Conservation (phyloP, 768 basidiomycete genomes). For the Nevesoporus exiguus region DNA sequence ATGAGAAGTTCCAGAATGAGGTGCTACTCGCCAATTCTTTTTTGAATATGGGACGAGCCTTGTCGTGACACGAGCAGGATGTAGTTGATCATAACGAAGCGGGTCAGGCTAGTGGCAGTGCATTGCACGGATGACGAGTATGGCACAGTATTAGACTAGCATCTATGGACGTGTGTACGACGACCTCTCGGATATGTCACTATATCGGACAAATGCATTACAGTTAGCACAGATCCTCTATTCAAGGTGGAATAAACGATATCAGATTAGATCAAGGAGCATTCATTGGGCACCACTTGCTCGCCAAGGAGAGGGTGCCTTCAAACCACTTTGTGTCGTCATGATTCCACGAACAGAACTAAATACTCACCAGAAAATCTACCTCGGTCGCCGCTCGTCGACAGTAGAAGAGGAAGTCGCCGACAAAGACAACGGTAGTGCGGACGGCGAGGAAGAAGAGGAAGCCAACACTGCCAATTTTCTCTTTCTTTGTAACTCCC, state of each 20-base stretch:
- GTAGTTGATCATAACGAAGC: constrained; percentile 75
- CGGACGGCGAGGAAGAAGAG: not conserved
- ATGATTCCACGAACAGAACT: constrained; percentile 36
- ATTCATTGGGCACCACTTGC: constrained; percentile 52
- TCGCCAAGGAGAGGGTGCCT: constrained; percentile 50
- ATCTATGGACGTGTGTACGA: not conserved
- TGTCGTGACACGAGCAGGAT: constrained; percentile 91
- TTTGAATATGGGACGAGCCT: constrained; percentile 44
- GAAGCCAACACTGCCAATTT: constrained; percentile 7
- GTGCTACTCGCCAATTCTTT: not conserved
- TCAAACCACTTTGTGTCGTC: constrained; percentile 76
- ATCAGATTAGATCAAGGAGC: constrained; percentile 95
- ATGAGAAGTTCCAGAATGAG: constrained; percentile 10
- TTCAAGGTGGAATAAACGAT: not conserved
- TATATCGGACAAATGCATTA: not conserved
- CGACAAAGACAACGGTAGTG: not conserved
- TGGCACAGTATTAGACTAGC: no score
- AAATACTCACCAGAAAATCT: constrained; percentile 18
- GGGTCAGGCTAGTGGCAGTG: constrained; percentile 26
- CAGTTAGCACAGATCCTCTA: constrained; percentile 10
- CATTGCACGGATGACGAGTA: not conserved
- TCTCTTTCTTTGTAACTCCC: constrained; percentile 43
- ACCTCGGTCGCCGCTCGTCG: constrained; percentile 11
- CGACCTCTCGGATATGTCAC: not conserved
- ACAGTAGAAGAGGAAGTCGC: not conserved